Conservation (phyloP, 163 green algal genomes). For the Chloroidium sp. region DNA sequence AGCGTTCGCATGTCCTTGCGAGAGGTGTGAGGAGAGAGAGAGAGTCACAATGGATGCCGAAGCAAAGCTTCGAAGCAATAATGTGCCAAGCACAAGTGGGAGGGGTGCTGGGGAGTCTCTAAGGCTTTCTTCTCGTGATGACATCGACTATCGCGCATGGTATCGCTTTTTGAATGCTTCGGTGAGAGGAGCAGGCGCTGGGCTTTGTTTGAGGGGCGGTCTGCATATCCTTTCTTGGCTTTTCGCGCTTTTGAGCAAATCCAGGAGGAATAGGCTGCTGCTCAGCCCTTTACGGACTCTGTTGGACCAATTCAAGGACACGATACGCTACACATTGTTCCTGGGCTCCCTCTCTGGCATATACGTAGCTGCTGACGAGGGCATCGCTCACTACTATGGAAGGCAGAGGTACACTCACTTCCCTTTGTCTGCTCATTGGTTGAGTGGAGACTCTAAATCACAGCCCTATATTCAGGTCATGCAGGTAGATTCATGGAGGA, state of each 20-base stretch:
- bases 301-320: constrained; percentile 40
- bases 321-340: constrained; percentile 55
- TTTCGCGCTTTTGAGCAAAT: constrained; percentile 20
- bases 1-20: background rate
- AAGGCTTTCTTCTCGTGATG: no score
- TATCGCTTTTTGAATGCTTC: constrained; percentile 40
- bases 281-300: constrained; percentile 5
- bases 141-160: constrained; percentile 7
- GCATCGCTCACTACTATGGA: constrained; percentile 56
- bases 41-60: background rate
- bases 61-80: background rate
- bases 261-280: background rate
- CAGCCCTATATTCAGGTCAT: no score
- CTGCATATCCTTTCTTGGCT: constrained; percentile 48
- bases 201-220: constrained; percentile 62
- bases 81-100: background rate
- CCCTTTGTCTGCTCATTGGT: no score
- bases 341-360: constrained; percentile 52
- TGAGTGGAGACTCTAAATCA: no score
- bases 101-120: background rate
- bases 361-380: constrained; percentile 74
- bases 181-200: constrained; percentile 45
- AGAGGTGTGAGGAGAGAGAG: background rate
- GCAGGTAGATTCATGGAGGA: no score
- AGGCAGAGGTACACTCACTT: no score